phyloP scores from a whole-genome alignment of 768 basidiomycete species.

The Hygrocybe coccinea region DNA sequence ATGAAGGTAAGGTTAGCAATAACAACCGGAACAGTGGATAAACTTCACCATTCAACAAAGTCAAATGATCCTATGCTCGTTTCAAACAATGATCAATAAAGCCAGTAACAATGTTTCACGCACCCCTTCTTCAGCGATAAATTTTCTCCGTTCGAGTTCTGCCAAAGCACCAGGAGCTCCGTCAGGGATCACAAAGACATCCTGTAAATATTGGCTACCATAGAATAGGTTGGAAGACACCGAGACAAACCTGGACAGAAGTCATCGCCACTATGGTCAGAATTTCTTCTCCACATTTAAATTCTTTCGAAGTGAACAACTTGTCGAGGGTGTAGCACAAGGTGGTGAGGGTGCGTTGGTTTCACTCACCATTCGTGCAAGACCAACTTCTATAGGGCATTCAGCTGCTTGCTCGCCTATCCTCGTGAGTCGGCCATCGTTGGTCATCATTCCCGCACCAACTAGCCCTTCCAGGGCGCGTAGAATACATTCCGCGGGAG shows the following conservation, averaged over 20 bases:
- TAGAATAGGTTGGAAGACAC: background rate
- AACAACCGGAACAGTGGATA: background rate
- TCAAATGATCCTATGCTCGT: constrained; percentile 82
- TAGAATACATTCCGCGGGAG: constrained; percentile 80
- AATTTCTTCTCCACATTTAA: constrained; percentile 91
- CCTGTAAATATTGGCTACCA: constrained; percentile 40
- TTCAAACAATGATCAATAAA: constrained; percentile 7
- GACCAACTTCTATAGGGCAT: constrained; percentile 86
- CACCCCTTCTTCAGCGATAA: constrained; percentile 97
- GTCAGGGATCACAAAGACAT: constrained; percentile 84
- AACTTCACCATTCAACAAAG: constrained; percentile 76
- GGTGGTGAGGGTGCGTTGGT: background rate
- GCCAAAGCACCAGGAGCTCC: constrained; percentile 81
- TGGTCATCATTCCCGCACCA: constrained; percentile 77
- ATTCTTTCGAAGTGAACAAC: constrained; percentile 83
- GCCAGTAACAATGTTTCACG: constrained; percentile 18
- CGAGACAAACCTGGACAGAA: constrained; percentile 64
- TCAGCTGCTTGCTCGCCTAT: constrained; percentile 88
- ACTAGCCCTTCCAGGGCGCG: constrained; percentile 81
- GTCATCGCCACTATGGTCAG: constrained; percentile 96
- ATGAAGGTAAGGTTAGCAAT: background rate
- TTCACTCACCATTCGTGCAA: constrained; percentile 83
- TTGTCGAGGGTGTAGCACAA: constrained; percentile 30
- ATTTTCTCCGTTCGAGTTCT: constrained; percentile 90
- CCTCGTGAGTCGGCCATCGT: constrained; percentile 68